These are phyloP conservation scores for Dimargaris cristalligena DNA, from an alignment of 192 early-diverging fungal genomes.

Conservation along the genomic window DNA sequence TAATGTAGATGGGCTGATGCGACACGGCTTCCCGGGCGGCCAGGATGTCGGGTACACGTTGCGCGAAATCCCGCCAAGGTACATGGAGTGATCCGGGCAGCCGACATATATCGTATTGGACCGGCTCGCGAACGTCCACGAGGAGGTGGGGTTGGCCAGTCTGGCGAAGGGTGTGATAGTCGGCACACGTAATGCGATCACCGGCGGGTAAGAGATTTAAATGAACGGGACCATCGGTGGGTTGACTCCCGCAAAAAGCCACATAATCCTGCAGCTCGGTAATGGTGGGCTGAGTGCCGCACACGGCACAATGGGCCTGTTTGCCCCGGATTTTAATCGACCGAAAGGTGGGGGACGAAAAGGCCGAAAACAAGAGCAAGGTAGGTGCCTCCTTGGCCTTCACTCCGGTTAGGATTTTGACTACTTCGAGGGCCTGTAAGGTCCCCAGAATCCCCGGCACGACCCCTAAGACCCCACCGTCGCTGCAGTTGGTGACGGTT, in stretches of 20 bases:
- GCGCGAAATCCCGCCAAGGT: constrained; percentile 23
- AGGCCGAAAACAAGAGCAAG: constrained; percentile 68
- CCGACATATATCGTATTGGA: constrained; percentile 69
- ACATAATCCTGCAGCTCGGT: constrained; percentile 78
- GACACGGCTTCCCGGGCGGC: constrained; percentile 18
- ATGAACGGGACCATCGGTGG: constrained; percentile 43
- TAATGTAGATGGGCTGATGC: constrained; percentile 42
- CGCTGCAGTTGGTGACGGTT: constrained; percentile 75
- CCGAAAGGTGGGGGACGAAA: constrained; percentile 49
- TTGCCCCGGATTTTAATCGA: constrained; percentile 58
- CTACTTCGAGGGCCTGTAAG: constrained; percentile 79
- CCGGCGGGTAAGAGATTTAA: constrained; percentile 19
- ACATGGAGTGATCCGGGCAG: constrained; percentile 53
- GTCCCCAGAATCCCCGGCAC: constrained; percentile 89
- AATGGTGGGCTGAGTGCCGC: constrained; percentile 69
- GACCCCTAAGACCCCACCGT: constrained; percentile 84
- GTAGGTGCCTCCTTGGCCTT: constrained; percentile 37
- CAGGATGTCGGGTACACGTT: constrained; percentile 15
- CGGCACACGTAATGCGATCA: constrained; percentile 30
- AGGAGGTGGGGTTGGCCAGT: constrained; percentile 42
- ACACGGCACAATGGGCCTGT: constrained; percentile 61
- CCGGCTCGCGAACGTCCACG: constrained; percentile 75
- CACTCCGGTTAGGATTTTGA: constrained; percentile 64
- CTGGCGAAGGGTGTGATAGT: constrained; percentile 29
- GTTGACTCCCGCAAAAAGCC: constrained; percentile 71